Evolutionary conservation across 352 stramenopile genomes (phyloP).

Genomic region (Phytopythium vexans): DNA sequence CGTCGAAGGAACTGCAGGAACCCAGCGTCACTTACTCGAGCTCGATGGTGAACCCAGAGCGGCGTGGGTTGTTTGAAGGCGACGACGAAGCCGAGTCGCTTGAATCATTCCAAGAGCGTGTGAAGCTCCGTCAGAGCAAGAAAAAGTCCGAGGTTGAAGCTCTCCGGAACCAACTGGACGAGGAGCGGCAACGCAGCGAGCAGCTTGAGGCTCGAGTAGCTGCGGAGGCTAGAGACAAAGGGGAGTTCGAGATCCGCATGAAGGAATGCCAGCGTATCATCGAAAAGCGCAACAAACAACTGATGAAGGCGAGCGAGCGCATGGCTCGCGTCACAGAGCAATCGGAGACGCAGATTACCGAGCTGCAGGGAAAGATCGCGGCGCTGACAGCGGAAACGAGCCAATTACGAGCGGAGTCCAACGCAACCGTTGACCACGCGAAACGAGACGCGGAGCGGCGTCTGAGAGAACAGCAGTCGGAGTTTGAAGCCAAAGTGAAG

Average conservation of each 20-base stretch:
- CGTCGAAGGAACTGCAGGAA: conserved; percentile 7
- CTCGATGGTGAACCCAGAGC: conserved; percentile 16
- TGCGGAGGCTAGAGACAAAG: conserved; percentile 42
- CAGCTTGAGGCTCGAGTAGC: conserved; percentile 36
- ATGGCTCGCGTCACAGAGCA: conserved; percentile 65
- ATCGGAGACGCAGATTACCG: conserved; percentile 38
- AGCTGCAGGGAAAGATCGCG: conserved; percentile 39
- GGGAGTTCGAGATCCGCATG: conserved; percentile 64
- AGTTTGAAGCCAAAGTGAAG: conserved; percentile 28
- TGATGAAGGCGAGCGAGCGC: conserved; percentile 80
- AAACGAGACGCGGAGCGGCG: conserved; percentile 24
- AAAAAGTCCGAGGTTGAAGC: conserved; percentile 65
- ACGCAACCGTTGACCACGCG: conserved; percentile 15
- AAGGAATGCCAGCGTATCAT: conserved; percentile 81
- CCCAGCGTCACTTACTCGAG: conserved; percentile 3
- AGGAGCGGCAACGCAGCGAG: conserved; percentile 16
- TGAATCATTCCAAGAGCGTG: conserved; percentile 65
- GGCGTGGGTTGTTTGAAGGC: conserved; percentile 72
- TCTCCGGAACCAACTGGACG: conserved; percentile 42
- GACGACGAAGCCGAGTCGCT: conserved; percentile 74
- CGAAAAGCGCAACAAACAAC: conserved; percentile 84
- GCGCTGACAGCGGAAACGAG: conserved; percentile 33
- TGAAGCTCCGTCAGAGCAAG: conserved; percentile 66
- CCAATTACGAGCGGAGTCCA: conserved; percentile 25
- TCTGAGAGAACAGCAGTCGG: conserved; percentile 25